These are phyloP conservation scores for Acer campestre DNA, from an alignment of 345 rosid genomes.

Conservation along the genomic window DNA sequence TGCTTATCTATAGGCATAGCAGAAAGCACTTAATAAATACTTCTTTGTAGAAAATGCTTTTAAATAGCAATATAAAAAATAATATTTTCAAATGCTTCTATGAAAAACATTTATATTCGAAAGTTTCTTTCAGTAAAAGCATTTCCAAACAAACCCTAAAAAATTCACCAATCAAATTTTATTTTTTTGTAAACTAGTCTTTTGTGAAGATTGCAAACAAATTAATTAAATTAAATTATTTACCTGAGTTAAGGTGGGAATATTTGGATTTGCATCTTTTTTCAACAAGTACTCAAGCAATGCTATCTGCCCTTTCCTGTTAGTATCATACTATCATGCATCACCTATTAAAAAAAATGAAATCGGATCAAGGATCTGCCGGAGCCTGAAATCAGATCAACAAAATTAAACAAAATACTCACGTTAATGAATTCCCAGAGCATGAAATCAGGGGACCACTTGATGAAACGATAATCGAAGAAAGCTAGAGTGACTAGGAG, in stretches of 20 bases:
- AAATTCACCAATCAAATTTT: not conserved
- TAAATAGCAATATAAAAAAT: too few species aligned
- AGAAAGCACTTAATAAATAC: too few species aligned
- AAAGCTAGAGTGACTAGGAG: constrained; percentile 40
- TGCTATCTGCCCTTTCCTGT: constrained; percentile 55
- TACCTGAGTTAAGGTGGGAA: constrained; percentile 61
- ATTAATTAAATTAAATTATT: not conserved
- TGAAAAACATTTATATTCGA: not conserved
- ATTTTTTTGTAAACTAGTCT: too few species aligned
- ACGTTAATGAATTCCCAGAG: constrained; percentile 61
- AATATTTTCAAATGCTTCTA: too few species aligned
- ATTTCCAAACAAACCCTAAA: not conserved
- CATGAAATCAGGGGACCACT: constrained; percentile 59
- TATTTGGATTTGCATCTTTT: constrained; percentile 34
- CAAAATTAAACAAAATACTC: constrained; percentile 19
- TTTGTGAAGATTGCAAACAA: not conserved
- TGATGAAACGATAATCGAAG: constrained; percentile 34
- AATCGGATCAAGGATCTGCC: too few species aligned
- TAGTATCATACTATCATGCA: constrained; percentile 46
- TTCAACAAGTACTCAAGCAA: constrained; percentile 54
- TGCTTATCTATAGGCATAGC: too few species aligned
- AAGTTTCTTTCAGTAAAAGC: not conserved
- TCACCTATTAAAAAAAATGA: constrained; percentile 32
- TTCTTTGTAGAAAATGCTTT: too few species aligned
- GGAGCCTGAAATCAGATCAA: not conserved